Percentiles rank a stretch among this genome's conserved stretches.
phyloP scores from a whole-genome alignment of 208 protist species.

The Novymonas esmeraldas region DNA sequence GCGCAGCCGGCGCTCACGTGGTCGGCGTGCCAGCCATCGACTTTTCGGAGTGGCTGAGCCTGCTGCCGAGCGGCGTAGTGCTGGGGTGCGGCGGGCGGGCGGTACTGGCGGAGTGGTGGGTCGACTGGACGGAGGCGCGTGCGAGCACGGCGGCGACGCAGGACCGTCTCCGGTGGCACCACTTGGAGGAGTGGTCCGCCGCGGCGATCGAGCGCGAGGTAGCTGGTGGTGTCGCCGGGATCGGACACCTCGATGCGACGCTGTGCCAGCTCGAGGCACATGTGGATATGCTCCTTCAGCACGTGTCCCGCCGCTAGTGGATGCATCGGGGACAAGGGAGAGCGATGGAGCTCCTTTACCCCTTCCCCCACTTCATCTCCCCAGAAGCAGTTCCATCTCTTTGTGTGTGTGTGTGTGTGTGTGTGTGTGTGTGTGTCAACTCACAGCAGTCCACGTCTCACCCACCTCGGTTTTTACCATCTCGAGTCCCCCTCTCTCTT shows the following conservation, averaged over 20 bases:
- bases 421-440: not conserved
- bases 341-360: not conserved
- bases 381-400: not conserved
- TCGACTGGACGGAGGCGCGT: not conserved
- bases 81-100: not conserved
- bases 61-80: constrained; percentile 6
- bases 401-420: not conserved
- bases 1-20: too few relatives aligned
- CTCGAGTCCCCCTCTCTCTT: too few relatives aligned
- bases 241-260: constrained; percentile 10
- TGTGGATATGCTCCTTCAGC: constrained; percentile 17
- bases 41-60: constrained; percentile 9
- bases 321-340: too few relatives aligned
- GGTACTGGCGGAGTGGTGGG: constrained; percentile 8
- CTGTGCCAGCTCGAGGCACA: constrained; percentile 15
- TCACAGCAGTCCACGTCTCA: too few relatives aligned
- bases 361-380: not conserved
- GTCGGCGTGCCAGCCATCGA: not conserved
- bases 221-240: constrained; percentile 3
- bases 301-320: not conserved
- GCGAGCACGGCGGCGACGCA: constrained; percentile 6
- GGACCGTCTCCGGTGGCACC: not conserved
- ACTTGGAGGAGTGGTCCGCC: constrained; percentile 1
- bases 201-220: constrained; percentile 13
- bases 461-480: too few relatives aligned